A percentile compares a stretch with the other conserved stretches of the same genome.
These are phyloP conservation scores for Carex myosuroides DNA, from an alignment of 176 grass and related monocot genomes.

Conservation along the genomic window DNA sequence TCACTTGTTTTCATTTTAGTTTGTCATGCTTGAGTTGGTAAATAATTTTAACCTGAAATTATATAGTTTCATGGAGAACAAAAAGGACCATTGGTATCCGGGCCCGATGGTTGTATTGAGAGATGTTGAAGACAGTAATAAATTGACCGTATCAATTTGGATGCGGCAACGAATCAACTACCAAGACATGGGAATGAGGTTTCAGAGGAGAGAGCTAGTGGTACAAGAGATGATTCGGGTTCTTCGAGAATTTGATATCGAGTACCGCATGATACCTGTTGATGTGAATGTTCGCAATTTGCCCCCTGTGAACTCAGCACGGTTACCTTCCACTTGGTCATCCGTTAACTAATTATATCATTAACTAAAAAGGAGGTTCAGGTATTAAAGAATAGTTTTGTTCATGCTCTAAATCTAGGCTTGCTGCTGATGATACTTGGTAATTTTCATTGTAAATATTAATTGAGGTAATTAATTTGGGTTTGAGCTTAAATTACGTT, in stretches of 20 bases:
- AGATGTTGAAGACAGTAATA: conserved; percentile 73
- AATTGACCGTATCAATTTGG: conserved; percentile 73
- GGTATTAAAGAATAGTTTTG: neutral
- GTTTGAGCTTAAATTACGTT: neutral
- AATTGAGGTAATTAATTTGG: neutral
- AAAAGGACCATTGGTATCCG: conserved; percentile 98
- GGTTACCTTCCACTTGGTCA: conserved; percentile 68
- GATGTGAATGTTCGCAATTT: conserved; percentile 72
- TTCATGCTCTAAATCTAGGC: neutral
- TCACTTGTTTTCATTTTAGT: neutral
- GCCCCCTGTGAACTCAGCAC: conserved; percentile 34
- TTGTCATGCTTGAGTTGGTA: neutral
- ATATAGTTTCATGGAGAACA: conserved; percentile 73
- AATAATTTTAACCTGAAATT: neutral
- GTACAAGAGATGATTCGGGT: conserved; percentile 83
- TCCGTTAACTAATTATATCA: conserved; percentile 13
- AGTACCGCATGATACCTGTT: conserved; percentile 71
- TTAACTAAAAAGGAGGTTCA: neutral
- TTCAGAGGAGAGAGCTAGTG: conserved; percentile 66
- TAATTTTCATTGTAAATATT: neutral
- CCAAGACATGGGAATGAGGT: conserved; percentile 72
- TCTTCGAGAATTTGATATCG: conserved; percentile 69
- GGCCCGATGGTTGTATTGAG: conserved; percentile 55
- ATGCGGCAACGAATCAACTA: conserved; percentile 86
- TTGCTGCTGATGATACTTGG: conserved; percentile 13